Base-by-base conservation (phyloP, 2,329 filamentous ascomycete species). In the Polychaeton citri region DNA sequence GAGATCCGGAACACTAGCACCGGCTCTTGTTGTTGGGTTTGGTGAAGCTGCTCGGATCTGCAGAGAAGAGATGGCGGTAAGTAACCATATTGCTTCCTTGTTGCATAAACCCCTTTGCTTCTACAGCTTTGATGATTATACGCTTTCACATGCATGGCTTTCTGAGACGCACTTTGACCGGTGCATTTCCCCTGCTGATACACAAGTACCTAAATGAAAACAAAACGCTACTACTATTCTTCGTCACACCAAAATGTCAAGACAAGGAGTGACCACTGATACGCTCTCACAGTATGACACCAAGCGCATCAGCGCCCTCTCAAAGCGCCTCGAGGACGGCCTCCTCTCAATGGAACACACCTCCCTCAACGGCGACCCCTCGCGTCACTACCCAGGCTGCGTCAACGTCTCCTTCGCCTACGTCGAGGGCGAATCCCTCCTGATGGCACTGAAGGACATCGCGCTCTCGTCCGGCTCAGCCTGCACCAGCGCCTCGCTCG, bases 401-500 rank as follows among this genome's bases (percentile, higher is more conserved):
- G 88, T 98, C 42, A 98, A 98, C 59, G 82, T 98, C 8, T 98
- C 90, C 0, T 98, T 98, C 55, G 88, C 90, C 21, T 98, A 98
- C 53, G 86, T 98, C 4, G 90, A 98, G 63, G 90, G 90, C 47
- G 90, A 98, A 63, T 96, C 90, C 2, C 78, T 98, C 1, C 72
- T 98, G 44, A 98, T 98, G 90, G 90, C 90, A 0, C 66, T 98
- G 32, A 98, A 98, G 64, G 90, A 98, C 49, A 95, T 98, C 60
- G 90, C 90, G 0, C 68, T 98, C 21, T 96, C 88, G 5, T 98
- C 90, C 0, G 90, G 90, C 38, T 95, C 86, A 53, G 90, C 90
- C 5, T 98, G 90, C 64, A 98, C 90, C 2, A 96, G 88, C 4
- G 90, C 90, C 0, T 98, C 90, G 1, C 68, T 98, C 21, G 90